phyloP scores from a whole-genome alignment of 2,329 filamentous ascomycete genomes.

The Rachicladosporium sp. region DNA sequence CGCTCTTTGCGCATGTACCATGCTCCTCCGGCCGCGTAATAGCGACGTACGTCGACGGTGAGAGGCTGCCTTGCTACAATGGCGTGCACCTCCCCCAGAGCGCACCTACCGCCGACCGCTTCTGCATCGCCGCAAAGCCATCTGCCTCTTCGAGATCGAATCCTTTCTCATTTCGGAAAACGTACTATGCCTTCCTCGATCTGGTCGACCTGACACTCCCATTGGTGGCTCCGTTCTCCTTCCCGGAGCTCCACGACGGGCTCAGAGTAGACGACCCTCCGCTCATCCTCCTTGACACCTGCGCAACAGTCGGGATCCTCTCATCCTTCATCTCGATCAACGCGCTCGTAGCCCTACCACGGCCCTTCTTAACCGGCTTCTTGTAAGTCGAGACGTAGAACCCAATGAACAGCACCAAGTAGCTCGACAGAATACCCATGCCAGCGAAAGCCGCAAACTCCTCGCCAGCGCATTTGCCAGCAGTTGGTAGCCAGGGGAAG shows the following conservation, averaged over 20 bases:
- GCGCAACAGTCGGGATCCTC: slow-evolving; percentile 45
- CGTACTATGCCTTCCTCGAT: slow-evolving; percentile 55
- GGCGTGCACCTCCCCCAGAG: too few relatives aligned
- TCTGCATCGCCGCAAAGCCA: too few relatives aligned
- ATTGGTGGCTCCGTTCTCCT: slow-evolving; percentile 37
- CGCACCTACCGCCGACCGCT: too few relatives aligned
- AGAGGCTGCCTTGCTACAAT: too few relatives aligned
- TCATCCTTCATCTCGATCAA: slow-evolving; percentile 73
- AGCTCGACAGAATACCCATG: slow-evolving; percentile 83
- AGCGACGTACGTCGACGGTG: too few relatives aligned
- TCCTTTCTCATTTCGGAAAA: background rate
- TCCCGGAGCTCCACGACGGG: slow-evolving; percentile 22
- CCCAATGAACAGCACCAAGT: slow-evolving; percentile 94
- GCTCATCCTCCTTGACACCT: slow-evolving; percentile 41
- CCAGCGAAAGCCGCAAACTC: slow-evolving; percentile 92
- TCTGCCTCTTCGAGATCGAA: too few relatives aligned
- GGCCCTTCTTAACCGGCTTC: slow-evolving; percentile 62
- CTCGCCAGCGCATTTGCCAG: slow-evolving; percentile 81
- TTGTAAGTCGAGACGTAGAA: slow-evolving; percentile 98
- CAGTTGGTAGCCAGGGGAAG: slow-evolving; percentile 72
- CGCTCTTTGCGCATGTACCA: too few relatives aligned
- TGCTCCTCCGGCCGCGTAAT: too few relatives aligned
- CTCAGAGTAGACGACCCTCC: slow-evolving; percentile 23
- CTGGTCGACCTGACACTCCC: slow-evolving; percentile 44
- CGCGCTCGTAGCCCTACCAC: slow-evolving; percentile 69